phyloP scores from a whole-genome alignment of 768 basidiomycete genomes.

The Boletus pseudo-olivaceus region DNA sequence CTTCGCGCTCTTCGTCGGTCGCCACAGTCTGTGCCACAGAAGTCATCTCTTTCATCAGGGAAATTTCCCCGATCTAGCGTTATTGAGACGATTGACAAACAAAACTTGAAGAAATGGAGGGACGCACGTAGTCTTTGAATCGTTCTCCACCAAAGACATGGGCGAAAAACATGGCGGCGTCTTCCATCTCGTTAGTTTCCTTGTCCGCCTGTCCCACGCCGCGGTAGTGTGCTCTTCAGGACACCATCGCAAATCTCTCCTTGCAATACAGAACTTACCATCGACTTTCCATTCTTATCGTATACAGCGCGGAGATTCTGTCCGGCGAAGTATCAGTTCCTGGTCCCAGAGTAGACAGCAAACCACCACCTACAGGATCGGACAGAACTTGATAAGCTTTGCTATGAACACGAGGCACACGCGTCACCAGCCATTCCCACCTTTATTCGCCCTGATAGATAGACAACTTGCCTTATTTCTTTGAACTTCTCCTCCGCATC shows the following conservation, averaged over 20 bases:
- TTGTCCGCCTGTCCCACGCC: conserved; percentile 54
- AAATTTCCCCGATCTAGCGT: conserved; percentile 90
- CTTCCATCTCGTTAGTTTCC: conserved; percentile 82
- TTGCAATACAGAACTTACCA: conserved; percentile 45
- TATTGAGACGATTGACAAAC: background rate
- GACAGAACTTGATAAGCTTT: conserved; percentile 95
- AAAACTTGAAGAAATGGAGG: background rate
- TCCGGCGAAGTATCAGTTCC: conserved; percentile 7
- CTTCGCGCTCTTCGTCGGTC: conserved; percentile 89
- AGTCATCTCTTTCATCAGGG: conserved; percentile 92
- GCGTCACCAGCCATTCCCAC: conserved; percentile 14
- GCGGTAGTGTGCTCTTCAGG: background rate
- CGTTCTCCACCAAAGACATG: conserved; percentile 95
- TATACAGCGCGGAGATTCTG: conserved; percentile 86
- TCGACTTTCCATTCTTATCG: conserved; percentile 91
- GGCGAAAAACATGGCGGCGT: conserved; percentile 93
- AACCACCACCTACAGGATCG: conserved; percentile 57
- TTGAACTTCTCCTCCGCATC: conserved; percentile 97
- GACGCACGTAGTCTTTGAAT: conserved; percentile 81
- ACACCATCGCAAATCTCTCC: conserved; percentile 5
- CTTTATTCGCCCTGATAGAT: conserved; percentile 13
- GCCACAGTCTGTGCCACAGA: conserved; percentile 82
- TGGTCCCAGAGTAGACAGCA: conserved; percentile 7
- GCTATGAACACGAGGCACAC: conserved; percentile 38
- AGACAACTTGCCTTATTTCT: conserved; percentile 71